Evolutionary conservation across 148 eudicot genomes (phyloP), one percentile per base, ranked within the genome.

Genomic region (Persicaria tinctoria): DNA sequence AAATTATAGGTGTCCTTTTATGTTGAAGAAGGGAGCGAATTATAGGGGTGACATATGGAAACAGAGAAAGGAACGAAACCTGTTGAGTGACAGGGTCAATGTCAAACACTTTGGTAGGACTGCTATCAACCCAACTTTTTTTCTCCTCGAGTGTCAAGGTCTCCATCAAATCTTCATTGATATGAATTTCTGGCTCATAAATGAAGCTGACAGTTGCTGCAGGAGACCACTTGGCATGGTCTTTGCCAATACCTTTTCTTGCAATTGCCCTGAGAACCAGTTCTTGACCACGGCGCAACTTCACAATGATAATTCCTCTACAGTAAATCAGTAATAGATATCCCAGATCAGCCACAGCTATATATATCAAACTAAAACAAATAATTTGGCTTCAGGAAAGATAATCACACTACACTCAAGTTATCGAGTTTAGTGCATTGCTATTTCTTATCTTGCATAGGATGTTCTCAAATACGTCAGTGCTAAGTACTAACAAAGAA

Each of bases 211-310:
- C 99, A 68, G 99, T 95, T 77, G 99, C 97, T 44, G 99, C 97
- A 82, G 99, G 97, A 17, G 97, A 90, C 99, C 99, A 95, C 79
- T 95, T 95, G 20, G 97, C 97, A 79, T 92, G 96, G 86, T 95
- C 97, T 87, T 95, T 95, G 51, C 99, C 97, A 53, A 92, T 89
- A 45, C 97, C 99, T 78, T 95, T 95, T 53, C 98, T 90, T 41
- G 97, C 97, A 49, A 95, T 92, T 78, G 97, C 98, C 87, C 98
- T 89, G 66, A 95, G 86, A 80, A 82, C 83, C 83, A 92, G 84
- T 77, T 95, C 97, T 75, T 95, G 97, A 76, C 99, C 97, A 59
- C 92, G 93, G 13, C 97, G 92, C 76, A 95, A 76, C 85, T 95
- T 95, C 83, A 92, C 97, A 82, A 95, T 90, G 41, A 92, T 83